These are phyloP conservation scores for Diplodia sapinea DNA, from an alignment of 2,329 filamentous ascomycete genomes.

Conservation along the genomic window DNA sequence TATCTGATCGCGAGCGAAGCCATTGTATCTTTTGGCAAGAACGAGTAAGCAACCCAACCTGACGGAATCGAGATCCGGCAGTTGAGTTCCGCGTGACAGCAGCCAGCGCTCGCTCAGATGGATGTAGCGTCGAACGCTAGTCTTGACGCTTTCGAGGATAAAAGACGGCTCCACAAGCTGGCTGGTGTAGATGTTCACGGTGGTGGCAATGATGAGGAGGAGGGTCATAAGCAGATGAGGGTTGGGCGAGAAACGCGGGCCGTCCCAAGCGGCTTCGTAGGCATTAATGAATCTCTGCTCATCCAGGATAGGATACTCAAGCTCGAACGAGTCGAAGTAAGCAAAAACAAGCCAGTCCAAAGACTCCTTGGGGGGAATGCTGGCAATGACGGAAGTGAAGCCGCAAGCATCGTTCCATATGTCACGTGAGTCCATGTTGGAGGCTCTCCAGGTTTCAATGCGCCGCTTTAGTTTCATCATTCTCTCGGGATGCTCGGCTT, in stretches of 20 bases:
- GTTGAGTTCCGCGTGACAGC: constrained; percentile 3
- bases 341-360: constrained; percentile 13
- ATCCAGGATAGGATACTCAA: constrained; percentile 21
- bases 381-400: constrained; percentile 20
- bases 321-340: constrained; percentile 23
- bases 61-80: constrained; percentile 8
- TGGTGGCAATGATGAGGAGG: constrained; percentile 12
- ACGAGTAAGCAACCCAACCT: constrained; percentile 11
- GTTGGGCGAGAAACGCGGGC: constrained; percentile 1
- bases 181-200: constrained; percentile 1
- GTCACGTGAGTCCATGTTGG: constrained; percentile 23
- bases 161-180: background rate
- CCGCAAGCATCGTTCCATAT: constrained; percentile 5
- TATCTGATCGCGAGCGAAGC: constrained; percentile 16
- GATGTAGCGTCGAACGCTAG: constrained; percentile 1
- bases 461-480: background rate
- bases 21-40: constrained; percentile 21
- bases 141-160: background rate
- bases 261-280: constrained; percentile 20
- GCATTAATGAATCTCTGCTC: constrained; percentile 11
- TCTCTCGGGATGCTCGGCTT: background rate
- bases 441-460: constrained; percentile 4
- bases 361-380: background rate
- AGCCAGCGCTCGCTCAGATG: constrained; percentile 24
- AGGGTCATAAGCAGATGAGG: constrained; percentile 18